phyloP scores from a whole-genome alignment of 345 rosid genomes.

The Raphanus sativus region DNA sequence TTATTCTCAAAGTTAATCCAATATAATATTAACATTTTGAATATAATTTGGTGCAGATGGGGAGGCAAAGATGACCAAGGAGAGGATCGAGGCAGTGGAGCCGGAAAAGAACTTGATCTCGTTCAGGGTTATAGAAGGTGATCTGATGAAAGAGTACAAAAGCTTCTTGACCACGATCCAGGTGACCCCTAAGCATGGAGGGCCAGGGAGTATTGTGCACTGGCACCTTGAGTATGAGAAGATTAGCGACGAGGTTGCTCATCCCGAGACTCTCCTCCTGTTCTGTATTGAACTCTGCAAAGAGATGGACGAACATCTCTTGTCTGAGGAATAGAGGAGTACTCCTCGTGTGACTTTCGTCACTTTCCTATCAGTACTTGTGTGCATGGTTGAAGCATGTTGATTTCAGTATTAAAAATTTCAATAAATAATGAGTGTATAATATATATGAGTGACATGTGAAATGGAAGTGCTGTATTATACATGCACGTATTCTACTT shows the following conservation, averaged over 20 bases:
- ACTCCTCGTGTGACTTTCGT: not conserved
- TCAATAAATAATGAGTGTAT: not conserved
- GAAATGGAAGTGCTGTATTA: no score
- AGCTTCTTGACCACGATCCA: conserved; percentile 11
- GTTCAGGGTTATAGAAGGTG: conserved; percentile 2
- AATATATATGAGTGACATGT: not conserved
- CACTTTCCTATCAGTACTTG: not conserved
- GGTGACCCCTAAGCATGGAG: conserved; percentile 27
- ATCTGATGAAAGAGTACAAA: not conserved
- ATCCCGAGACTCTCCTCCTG: not conserved
- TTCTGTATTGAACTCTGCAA: conserved; percentile 22
- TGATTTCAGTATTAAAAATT: not conserved
- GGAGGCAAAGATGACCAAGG: conserved; percentile 11
- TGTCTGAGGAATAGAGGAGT: conserved; percentile 8
- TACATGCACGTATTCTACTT: no score
- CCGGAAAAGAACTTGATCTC: conserved; percentile 20
- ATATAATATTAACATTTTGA: not conserved
- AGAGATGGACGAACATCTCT: conserved; percentile 36
- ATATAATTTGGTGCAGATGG: conserved; percentile 20
- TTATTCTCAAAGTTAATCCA: not conserved
- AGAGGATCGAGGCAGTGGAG: conserved; percentile 20
- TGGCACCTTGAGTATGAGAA: conserved; percentile 39
- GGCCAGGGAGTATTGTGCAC: conserved; percentile 26
- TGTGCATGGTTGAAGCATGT: not conserved
- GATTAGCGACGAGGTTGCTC: not conserved